Percentiles rank a stretch among this genome's conserved stretches.
Conservation (phyloP, 2,329 filamentous ascomycete species). For the Penicillium paneum region DNA sequence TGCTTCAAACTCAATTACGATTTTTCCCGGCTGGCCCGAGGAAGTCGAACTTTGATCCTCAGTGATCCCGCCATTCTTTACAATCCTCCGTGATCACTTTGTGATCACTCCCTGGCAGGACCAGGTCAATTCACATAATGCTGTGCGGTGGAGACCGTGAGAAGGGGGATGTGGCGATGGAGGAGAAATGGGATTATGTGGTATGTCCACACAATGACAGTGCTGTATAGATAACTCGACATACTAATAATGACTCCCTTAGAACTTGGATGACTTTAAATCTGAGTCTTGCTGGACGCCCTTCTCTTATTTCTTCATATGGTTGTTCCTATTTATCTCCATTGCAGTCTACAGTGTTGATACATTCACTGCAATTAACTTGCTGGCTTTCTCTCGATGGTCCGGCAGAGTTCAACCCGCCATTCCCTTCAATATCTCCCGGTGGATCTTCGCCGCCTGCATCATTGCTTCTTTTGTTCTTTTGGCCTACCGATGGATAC, state of each 20-base stretch:
- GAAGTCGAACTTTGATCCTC: conserved; percentile 22
- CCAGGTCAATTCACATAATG: conserved; percentile 51
- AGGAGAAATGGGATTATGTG: conserved; percentile 95
- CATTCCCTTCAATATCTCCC: conserved; percentile 73
- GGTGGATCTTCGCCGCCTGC: conserved; percentile 92
- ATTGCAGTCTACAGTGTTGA: conserved; percentile 84
- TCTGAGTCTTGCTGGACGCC: conserved; percentile 71
- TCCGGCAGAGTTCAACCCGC: conserved; percentile 76
- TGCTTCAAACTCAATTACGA: conserved; percentile 11
- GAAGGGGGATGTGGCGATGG: conserved; percentile 67
- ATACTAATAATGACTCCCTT: conserved; percentile 11
- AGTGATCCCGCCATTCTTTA: conserved; percentile 10
- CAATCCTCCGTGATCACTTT: conserved; percentile 1
- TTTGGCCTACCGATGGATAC: conserved; percentile 72
- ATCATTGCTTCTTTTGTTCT: conserved; percentile 89
- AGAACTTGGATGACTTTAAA: conserved; percentile 73
- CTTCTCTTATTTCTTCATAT: conserved; percentile 81
- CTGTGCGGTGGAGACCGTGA: conserved; percentile 59
- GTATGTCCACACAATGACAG: conserved; percentile 48
- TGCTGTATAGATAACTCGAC: no score
- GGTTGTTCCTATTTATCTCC: conserved; percentile 73
- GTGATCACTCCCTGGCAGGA: conserved; percentile 25
- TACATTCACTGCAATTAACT: conserved; percentile 87
- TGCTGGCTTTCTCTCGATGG: conserved; percentile 87
- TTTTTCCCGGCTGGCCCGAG: conserved; percentile 38